Percentiles rank a stretch among this genome's conserved stretches.
These are phyloP conservation scores for Staphylotrichum longicolle DNA, from an alignment of 495 filamentous ascomycete genomes.

Conservation along the genomic window DNA sequence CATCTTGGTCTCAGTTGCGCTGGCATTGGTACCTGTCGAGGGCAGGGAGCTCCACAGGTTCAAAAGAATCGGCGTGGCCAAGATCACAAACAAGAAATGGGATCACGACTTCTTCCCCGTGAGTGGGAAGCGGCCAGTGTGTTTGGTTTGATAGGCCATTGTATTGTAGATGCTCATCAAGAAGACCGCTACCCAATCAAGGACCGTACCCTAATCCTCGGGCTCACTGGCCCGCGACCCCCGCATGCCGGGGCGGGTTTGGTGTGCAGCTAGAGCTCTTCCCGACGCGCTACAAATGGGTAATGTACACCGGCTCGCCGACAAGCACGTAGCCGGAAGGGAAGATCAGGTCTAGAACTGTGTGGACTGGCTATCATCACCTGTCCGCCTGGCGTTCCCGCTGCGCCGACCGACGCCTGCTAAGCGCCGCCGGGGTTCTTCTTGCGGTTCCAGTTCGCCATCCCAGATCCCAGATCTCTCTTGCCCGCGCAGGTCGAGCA, in stretches of 20 bases:
- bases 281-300: too few species aligned
- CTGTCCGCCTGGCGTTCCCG: too few species aligned
- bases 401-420: background rate
- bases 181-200: background rate
- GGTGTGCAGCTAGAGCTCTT: too few species aligned
- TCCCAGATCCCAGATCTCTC: constrained; percentile 5
- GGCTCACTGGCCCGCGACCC: too few species aligned
- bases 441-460: constrained; percentile 23
- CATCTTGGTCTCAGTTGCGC: background rate
- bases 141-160: background rate
- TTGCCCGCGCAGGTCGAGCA: constrained; percentile 24
- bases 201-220: background rate
- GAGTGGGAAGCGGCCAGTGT: background rate
- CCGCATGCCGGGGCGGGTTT: too few species aligned
- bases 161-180: too few species aligned
- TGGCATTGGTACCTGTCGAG: background rate
- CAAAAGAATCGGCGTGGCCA: background rate
- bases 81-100: constrained; percentile 5
- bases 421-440: background rate
- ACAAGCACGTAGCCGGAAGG: too few species aligned
- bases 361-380: too few species aligned
- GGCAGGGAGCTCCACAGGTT: background rate
- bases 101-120: background rate
- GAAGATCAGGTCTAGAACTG: too few species aligned
- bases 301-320: too few species aligned